Evolutionary conservation across 495 filamentous ascomycete species (phyloP), one percentile per base, ranked within the genome.

Genomic region (Xylaria castorea): DNA sequence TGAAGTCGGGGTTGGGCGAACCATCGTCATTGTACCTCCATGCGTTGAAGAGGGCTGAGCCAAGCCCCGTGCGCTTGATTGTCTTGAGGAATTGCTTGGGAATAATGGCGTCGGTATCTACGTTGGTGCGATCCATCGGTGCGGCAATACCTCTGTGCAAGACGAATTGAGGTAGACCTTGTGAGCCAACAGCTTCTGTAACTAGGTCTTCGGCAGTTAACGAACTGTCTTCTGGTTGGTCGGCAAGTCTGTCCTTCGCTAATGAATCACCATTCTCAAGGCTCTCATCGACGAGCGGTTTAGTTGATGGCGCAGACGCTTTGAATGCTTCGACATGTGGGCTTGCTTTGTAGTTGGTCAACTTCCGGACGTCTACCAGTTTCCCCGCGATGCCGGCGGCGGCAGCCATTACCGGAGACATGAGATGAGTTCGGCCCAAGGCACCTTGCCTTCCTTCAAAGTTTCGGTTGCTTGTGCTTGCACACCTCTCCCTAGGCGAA

Each of bases 61-160:
- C 94, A 20, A 99, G 91, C 67, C 96, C 96, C 6, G 96, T 97
- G 53, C 96, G 93, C 87, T 99, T 98, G 84, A 99, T 99, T 51
- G 96, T 99, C 86, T 99, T 99, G 66, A 99, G 87, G 87, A 98
- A 99, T 81, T 99, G 96, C 81, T 99, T 99, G 72, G 96, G 96
- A 71, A 99, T 99, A 81, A 99, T 99, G 76, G 95, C 95, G 77
- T 99, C 96, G 38, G 96, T 99, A 83, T 99, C 96, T 78, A 98
- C 89, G 77, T 99, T 99, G 73, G 90, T 86, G 68, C 91, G 89
- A 72, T 97, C 92, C 82, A 99, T 84, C 6, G 94, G 94, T 11
- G 94, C 96, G 12, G 94, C 94, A 71, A 97, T 91, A 70, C 96
- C 96, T 83, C 91, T 94, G 74, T 97, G 88, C 38, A 88, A 84